Evolutionary conservation across 2,329 filamentous ascomycete species (phyloP), one percentile per base, ranked within the genome.

Genomic region (Talaromyces pinophilus): DNA sequence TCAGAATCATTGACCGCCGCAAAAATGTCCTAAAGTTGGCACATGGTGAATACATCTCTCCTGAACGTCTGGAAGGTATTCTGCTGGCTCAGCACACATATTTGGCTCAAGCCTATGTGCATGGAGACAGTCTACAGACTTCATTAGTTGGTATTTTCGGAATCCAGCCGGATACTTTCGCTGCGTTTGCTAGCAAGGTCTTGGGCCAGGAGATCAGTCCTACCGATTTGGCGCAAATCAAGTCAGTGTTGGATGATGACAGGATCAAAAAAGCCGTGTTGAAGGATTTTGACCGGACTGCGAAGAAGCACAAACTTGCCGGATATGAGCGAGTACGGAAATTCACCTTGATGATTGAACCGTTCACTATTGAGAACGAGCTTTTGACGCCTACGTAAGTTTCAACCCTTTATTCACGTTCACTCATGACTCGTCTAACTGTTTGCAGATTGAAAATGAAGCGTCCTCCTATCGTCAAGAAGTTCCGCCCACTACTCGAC

Each of bases 21-120:
- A 99, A 99, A 90, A 98, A 98, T 80, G 92, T 99, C n/a, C 88
- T 99, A 76, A 99, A 99, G 86, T 87, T 99, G 65, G 90, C 94
- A 0, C 95, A 99, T 80, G 95, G 95, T 78, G 95, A 99, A 82
- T 99, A 99, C 81, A 92, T 99, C 74, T 97, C 93, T 1, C 95
- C 95, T 15, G 95, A 99, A 82, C 92, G 93, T 66, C 92, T 99
- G 75, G 95, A 99, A 83, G 97, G 97, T 77, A 90, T 97, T 42
- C 96, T 93, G 78, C 84, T 96, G 69, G 92, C 91, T 69, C 93
- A 90, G 80, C 89, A 89, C 69, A 90, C 87, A 70, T 88, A 93
- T 71, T 82, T 98, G 30, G 86, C 88, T 25, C 90, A 90, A 75
- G 93, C 90, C 2, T 97, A 92, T 75, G 92, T 98, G 30, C 94